Conservation (phyloP, 2,329 filamentous ascomycete species). For the Leptosphaerulina australis region DNA sequence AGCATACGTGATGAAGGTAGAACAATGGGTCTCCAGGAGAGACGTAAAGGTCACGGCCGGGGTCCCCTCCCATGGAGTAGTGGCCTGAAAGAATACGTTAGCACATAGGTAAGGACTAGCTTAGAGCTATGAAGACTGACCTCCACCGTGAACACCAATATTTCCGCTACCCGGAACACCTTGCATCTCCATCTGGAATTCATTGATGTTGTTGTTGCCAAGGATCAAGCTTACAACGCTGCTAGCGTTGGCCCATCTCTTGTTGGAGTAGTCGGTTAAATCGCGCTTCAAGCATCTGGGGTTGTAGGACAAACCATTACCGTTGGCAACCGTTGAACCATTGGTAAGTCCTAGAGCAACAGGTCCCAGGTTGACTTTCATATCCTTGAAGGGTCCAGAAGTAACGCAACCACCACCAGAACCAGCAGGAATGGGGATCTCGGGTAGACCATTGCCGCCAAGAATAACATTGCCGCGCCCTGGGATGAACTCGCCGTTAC, state of each 20-base stretch:
- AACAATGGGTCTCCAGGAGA: constrained; percentile 49
- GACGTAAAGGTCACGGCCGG: constrained; percentile 38
- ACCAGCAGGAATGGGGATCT: constrained; percentile 53
- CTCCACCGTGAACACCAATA: constrained; percentile 41
- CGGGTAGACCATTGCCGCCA: constrained; percentile 24
- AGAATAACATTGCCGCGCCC: constrained; percentile 37
- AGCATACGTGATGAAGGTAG: constrained; percentile 54
- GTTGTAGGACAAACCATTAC: constrained; percentile 25
- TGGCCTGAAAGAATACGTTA: constrained; percentile 51
- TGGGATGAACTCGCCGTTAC: constrained; percentile 52
- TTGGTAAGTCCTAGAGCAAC: constrained; percentile 20
- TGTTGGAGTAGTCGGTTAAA: constrained; percentile 33
- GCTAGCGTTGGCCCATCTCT: constrained; percentile 31
- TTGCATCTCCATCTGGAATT: constrained; percentile 43
- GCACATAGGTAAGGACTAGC: constrained; percentile 38
- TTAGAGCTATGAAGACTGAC: constrained; percentile 17
- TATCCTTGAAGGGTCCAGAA: constrained; percentile 58
- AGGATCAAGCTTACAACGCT: constrained; percentile 33
- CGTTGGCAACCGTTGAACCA: constrained; percentile 37
- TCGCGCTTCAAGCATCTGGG: constrained; percentile 37
- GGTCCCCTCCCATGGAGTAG: constrained; percentile 54
- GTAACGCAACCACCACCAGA: constrained; percentile 62
- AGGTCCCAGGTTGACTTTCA: constrained; percentile 29
- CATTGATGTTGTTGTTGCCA: constrained; percentile 28
- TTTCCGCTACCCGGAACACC: constrained; percentile 31